These are phyloP conservation scores for Moesziomyces aphidis DNA, from an alignment of 1,284 basidiomycete species.

Conservation along the genomic window DNA sequence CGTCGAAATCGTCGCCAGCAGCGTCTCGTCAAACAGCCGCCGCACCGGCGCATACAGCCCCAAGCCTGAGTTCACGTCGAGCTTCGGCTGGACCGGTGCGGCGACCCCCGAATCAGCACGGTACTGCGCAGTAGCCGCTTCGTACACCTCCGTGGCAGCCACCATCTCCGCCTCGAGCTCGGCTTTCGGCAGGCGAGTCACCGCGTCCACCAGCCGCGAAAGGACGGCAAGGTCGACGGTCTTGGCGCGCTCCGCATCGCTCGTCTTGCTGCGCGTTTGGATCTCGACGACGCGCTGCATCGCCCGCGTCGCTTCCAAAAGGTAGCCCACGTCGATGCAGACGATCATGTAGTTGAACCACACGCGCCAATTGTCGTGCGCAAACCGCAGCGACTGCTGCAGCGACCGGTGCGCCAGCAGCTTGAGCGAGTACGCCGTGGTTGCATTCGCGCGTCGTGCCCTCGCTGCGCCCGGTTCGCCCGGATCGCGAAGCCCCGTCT, in stretches of 20 bases:
- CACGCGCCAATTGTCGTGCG: conserved; percentile 95
- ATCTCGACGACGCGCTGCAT: conserved; percentile 85
- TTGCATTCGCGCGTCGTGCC: conserved; percentile 6
- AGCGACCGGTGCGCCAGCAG: conserved; percentile 93
- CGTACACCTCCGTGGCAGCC: conserved; percentile 40
- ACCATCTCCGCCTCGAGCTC: conserved; percentile 22
- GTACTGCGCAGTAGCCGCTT: conserved; percentile 2
- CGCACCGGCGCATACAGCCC: conserved; percentile 76
- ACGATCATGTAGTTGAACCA: conserved; percentile 99
- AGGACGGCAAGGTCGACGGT: conserved; percentile 87
- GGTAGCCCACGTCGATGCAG: conserved; percentile 89
- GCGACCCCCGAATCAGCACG: not conserved
- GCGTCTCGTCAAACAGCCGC: conserved; percentile 78
- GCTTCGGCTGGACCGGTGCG: conserved; percentile 28
- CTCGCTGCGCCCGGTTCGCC: conserved; percentile 4
- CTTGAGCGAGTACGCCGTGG: conserved; percentile 74
- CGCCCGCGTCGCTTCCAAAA: conserved; percentile 87
- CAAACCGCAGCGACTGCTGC: conserved; percentile 84
- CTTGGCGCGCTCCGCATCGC: conserved; percentile 71
- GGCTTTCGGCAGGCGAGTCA: conserved; percentile 71
- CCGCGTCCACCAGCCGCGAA: conserved; percentile 86
- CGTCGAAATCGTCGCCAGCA: conserved; percentile 81
- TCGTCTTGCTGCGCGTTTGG: conserved; percentile 68
- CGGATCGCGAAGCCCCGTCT: conserved; percentile 28
- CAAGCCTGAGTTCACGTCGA: conserved; percentile 75